phyloP scores from a whole-genome alignment of 768 basidiomycete genomes.

The Multifurca ochricompacta region DNA sequence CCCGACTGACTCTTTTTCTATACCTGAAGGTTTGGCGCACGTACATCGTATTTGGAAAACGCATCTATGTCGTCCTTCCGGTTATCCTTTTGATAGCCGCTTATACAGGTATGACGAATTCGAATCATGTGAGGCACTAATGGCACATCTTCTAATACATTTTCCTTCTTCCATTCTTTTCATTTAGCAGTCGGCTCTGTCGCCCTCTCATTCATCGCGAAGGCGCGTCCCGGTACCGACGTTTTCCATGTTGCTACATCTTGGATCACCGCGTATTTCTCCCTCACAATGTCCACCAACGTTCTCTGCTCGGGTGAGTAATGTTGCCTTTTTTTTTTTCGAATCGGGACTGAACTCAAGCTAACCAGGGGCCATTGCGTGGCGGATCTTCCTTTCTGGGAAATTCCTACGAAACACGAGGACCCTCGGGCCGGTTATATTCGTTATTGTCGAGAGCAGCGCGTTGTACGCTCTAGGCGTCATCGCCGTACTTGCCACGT shows the following conservation, averaged over 20 bases:
- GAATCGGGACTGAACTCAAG: not conserved
- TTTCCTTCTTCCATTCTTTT: too few species aligned
- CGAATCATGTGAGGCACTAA: not conserved
- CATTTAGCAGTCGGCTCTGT: not conserved
- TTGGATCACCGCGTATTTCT: not conserved
- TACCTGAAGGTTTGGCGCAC: not conserved
- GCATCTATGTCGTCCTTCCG: not conserved
- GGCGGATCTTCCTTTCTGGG: not conserved
- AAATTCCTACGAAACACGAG: not conserved
- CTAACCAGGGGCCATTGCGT: not conserved
- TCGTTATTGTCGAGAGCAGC: slow-evolving; percentile 1
- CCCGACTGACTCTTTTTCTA: not conserved
- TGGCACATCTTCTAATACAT: not conserved
- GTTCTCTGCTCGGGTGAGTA: not conserved
- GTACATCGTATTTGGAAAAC: not conserved
- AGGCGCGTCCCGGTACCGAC: not conserved
- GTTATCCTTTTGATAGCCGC: not conserved
- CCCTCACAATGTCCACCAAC: not conserved
- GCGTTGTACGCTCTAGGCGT: not conserved
- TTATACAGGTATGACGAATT: not conserved
- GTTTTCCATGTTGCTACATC: not conserved
- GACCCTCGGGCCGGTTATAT: not conserved
- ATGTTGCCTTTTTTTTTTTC: not conserved
- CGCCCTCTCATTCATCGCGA: not conserved
- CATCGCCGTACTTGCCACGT: not conserved